Evolutionary conservation across 2,329 filamentous ascomycete species (phyloP).

Genomic region (Boeremia lycopersici): DNA sequence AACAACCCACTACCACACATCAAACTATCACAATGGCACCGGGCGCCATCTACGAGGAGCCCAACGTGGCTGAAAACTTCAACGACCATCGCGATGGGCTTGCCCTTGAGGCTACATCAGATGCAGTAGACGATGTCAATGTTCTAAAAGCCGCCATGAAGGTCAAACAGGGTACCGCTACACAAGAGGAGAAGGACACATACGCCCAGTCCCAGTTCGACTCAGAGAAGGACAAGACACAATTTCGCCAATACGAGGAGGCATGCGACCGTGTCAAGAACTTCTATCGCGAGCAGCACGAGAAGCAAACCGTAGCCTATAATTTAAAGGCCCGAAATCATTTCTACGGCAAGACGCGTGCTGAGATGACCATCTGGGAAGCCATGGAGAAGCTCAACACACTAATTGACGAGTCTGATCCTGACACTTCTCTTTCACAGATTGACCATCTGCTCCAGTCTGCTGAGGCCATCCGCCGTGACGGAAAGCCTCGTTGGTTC

Average conservation of each 20-base stretch:
- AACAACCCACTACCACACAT: constrained; percentile 14
- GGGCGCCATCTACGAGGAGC: constrained; percentile 51
- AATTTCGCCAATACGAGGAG: constrained; percentile 82
- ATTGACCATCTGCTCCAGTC: constrained; percentile 90
- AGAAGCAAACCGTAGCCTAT: constrained; percentile 79
- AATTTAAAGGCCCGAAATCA: constrained; percentile 79
- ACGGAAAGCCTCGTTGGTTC: constrained; percentile 84
- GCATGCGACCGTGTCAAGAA: constrained; percentile 83
- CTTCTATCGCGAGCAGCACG: constrained; percentile 78
- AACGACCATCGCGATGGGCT: constrained; percentile 60
- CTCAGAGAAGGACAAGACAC: constrained; percentile 75
- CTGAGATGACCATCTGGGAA: constrained; percentile 85
- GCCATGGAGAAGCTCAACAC: constrained; percentile 93
- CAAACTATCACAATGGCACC: constrained; percentile 51
- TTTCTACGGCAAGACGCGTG: constrained; percentile 70
- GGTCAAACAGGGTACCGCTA: constrained; percentile 54
- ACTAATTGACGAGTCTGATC: constrained; percentile 88
- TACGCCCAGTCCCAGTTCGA: constrained; percentile 71
- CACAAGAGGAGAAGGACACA: constrained; percentile 54
- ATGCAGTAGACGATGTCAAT: constrained; percentile 66
- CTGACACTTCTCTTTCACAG: constrained; percentile 84
- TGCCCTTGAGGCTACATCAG: constrained; percentile 63
- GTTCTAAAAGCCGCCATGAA: constrained; percentile 62
- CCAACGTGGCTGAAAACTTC: constrained; percentile 52
- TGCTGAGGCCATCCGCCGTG: constrained; percentile 85